These are phyloP conservation scores for Rhodotorula kratochvilovae DNA, from an alignment of 768 basidiomycete genomes.

Conservation along the genomic window DNA sequence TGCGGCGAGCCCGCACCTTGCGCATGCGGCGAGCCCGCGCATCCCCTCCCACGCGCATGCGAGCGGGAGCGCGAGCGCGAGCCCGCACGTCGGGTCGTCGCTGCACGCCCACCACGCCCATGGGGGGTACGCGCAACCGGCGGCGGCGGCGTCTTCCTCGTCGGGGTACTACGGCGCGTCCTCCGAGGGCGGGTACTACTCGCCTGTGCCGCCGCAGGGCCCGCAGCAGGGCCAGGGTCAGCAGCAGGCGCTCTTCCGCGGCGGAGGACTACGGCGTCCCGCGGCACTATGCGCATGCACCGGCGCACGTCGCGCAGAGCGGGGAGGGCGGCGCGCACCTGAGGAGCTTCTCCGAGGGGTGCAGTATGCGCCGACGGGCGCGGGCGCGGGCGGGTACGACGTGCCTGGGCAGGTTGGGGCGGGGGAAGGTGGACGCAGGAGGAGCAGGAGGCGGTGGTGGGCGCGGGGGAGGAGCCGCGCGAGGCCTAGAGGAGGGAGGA, in stretches of 20 bases:
- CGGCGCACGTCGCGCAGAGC: not conserved
- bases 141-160: too few relatives aligned
- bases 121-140: too few relatives aligned
- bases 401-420: too few relatives aligned
- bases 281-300: not conserved
- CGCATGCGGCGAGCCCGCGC: too few relatives aligned
- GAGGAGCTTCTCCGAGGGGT: constrained; percentile 4
- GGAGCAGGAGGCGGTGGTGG: too few relatives aligned
- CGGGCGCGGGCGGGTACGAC: not conserved
- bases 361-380: constrained; percentile 1
- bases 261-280: constrained; percentile 30
- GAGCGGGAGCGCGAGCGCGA: too few relatives aligned
- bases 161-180: not conserved
- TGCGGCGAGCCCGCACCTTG: not conserved
- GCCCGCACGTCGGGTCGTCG: too few relatives aligned
- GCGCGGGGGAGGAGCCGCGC: too few relatives aligned
- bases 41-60: too few relatives aligned
- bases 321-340: not conserved
- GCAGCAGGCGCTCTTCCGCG: too few relatives aligned
- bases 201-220: not conserved
- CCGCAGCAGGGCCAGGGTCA: not conserved
- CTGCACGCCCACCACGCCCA: too few relatives aligned
- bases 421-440: not conserved
- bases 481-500: too few relatives aligned
- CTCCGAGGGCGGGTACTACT: not conserved